Evolutionary conservation across 148 eudicot species (phyloP).

Genomic region (Fagopyrum esculentum): DNA sequence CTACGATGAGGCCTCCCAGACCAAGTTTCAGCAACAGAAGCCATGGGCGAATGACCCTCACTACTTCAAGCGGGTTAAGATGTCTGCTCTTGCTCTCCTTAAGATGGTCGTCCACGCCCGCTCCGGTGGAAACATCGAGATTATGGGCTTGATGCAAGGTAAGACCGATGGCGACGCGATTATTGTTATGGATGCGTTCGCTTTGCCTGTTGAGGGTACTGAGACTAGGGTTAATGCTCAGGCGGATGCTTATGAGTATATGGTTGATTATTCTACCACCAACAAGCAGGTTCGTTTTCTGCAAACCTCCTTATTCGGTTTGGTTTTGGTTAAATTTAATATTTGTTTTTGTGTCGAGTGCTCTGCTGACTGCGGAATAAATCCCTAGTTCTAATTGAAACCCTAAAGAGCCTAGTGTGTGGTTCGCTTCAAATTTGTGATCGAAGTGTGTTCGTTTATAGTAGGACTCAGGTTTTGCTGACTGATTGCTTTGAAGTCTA

Average conservation of each 20-base stretch:
- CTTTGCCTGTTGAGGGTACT: conserved; percentile 91
- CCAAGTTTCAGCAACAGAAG: conserved; percentile 66
- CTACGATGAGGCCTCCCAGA: conserved; percentile 72
- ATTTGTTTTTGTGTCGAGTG: too few species aligned
- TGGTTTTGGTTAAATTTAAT: too few species aligned
- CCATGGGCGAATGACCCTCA: conserved; percentile 85
- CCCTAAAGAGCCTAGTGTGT: too few species aligned
- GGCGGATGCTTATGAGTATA: conserved; percentile 93
- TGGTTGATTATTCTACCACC: conserved; percentile 92
- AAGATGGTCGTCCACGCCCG: conserved; percentile 98
- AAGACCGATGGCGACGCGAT: conserved; percentile 88
- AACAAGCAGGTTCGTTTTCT: conserved; percentile 56
- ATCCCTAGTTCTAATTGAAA: too few species aligned
- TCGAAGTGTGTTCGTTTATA: too few species aligned
- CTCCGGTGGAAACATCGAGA: conserved; percentile 85
- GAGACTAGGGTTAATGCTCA: conserved; percentile 99
- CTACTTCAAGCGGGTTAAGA: conserved; percentile 77
- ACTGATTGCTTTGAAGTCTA: too few species aligned
- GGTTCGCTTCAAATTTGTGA: too few species aligned
- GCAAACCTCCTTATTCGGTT: too few species aligned
- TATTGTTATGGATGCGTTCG: conserved; percentile 94
- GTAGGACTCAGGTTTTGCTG: too few species aligned
- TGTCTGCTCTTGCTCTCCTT: conserved; percentile 83
- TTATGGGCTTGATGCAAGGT: conserved; percentile 97
- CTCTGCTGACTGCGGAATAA: too few species aligned